Evolutionary conservation across 2,329 filamentous ascomycete genomes (phyloP), one percentile per base, ranked within the genome.

Genomic region (Amauroascus niger): DNA sequence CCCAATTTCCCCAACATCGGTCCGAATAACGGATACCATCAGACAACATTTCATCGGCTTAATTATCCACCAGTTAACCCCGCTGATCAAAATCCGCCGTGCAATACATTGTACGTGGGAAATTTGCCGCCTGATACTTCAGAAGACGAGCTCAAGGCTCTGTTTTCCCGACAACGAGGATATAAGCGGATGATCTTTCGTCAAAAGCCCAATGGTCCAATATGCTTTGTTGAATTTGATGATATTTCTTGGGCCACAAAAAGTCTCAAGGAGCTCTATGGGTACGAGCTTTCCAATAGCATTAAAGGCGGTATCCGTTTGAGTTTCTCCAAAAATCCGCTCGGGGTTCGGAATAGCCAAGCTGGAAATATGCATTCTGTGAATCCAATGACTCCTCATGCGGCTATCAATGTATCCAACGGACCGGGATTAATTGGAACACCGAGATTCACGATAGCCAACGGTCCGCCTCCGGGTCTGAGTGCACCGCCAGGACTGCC

Each of bases 191-290:
- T 98, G 6, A 95, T 89, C 66, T 95, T 96, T 76, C 81, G 91
- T 32, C 94, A 89, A 52, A 97, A 97, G 74, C 82, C 87, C 60
- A 95, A 96, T 62, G 91, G 91, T 0, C 91, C 91, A 1, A 97
- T 97, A 90, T 97, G 93, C 67, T 97, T 97, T 69, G 93, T 98
- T 35, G 93, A 98, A 69, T 98, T 97, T 62, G 91, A 97, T 64
- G 90, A 96, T 63, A 79, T 95, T 9, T 86, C 87, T 1, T 91
- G 88, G 64, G 91, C 93, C 0, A 96, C 91, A 40, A 95, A 93
- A 70, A 86, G 90, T 1, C 77, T 97, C 2, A 82, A 90, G 59
- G 88, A 96, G 54, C 77, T 97, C 1, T 96, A 97, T 64, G 93
- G 93, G 0, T 82, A 86, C 48, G 82, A 81, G 47, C 78, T 97